Base-by-base conservation (phyloP, 495 filamentous ascomycete genomes). In the Penicillium daleae region DNA sequence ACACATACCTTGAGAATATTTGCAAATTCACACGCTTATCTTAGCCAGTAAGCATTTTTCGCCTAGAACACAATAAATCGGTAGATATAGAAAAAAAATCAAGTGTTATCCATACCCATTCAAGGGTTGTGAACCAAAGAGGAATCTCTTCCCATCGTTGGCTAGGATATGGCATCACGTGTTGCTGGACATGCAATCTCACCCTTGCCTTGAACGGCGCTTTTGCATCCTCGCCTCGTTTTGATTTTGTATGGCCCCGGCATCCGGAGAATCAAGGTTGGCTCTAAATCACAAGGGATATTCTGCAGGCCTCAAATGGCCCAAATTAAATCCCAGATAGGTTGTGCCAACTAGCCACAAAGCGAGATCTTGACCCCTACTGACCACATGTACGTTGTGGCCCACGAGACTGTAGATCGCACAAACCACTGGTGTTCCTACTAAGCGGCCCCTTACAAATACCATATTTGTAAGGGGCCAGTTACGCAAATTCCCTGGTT, bases 361-460 rank as follows among this genome's bases (percentile, higher is more conserved):
- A 2, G 4, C 8, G 39, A 42, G 19, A 39, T 39, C 35, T 42
- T 9, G 15, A n/a, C n/a, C n/a, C 10, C 39, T 10, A 7, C 3
- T 10, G 40, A 2, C 19, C 40, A 21, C n/a, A 21, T 21, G 7
- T 22, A 44, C n/a, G 4, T 22, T 21, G 19, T 22, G 19, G 40
- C 40, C 40, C 40, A 44, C 40, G 40, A 44, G 40, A 21, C 21
- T 44, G 0, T 40, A n/a, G 6, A 19, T 22, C 19, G 10, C n/a
- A 42, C 52, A 56, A 55, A 61, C n/a, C 12, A 19, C 27, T 46
- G 60, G 52, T 42, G 33, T 21, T 12, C 49, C 19, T 57, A 37
- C 13, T 9, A 37, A 0, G 55, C 52, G 5, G 57, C 49, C 10
- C 29, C 29, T 7, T 4, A 31, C 29, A 7, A 31, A 3, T 31